Conservation (phyloP, 495 filamentous ascomycete species). For the Penicillium parvum region DNA sequence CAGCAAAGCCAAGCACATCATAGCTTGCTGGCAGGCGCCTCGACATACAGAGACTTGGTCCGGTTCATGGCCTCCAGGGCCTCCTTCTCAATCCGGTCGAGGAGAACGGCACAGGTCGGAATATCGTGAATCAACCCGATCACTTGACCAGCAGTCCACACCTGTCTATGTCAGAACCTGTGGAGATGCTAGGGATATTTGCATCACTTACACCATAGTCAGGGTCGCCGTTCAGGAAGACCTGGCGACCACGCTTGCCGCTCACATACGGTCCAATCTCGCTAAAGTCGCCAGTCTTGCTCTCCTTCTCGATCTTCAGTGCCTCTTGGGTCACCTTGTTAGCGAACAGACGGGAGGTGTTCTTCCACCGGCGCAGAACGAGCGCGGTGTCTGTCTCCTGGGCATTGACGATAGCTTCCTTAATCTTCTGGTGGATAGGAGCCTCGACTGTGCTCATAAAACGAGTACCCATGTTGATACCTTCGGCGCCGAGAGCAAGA, state of each 20-base stretch:
- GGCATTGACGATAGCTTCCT: conserved; percentile 83
- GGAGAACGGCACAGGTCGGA: conserved; percentile 56
- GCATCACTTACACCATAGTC: conserved; percentile 73
- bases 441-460: conserved; percentile 93
- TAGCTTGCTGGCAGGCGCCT: conserved; percentile 37
- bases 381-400: conserved; percentile 88
- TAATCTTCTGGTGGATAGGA: conserved; percentile 90
- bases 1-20: conserved; percentile 11
- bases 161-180: conserved; percentile 34
- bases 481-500: conserved; percentile 84
- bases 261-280: conserved; percentile 89
- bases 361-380: conserved; percentile 86
- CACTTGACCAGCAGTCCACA: conserved; percentile 69
- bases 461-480: conserved; percentile 91
- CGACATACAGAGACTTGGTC: conserved; percentile 34
- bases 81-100: conserved; percentile 59
- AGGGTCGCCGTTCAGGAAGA: conserved; percentile 87
- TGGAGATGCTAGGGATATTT: not conserved
- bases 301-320: conserved; percentile 77
- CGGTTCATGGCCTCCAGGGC: conserved; percentile 50
- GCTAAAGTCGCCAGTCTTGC: conserved; percentile 80
- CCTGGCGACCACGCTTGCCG: conserved; percentile 84
- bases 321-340: conserved; percentile 85
- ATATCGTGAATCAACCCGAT: conserved; percentile 68
- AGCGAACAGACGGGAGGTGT: conserved; percentile 81